These are phyloP conservation scores for Rhynchosporium graminicola DNA, from an alignment of 2,329 filamentous ascomycete species.

Conservation along the genomic window DNA sequence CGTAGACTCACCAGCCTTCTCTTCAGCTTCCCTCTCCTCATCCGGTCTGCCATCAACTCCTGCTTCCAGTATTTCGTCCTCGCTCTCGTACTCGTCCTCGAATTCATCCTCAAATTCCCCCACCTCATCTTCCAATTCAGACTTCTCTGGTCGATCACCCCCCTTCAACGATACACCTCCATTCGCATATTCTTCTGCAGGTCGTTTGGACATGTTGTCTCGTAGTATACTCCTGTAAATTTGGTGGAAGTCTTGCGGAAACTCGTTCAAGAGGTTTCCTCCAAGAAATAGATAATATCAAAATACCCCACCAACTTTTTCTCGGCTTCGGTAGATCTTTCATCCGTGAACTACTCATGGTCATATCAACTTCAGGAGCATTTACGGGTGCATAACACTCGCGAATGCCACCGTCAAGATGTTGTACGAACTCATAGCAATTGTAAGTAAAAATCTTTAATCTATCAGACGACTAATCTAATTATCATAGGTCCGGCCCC, in stretches of 20 bases:
- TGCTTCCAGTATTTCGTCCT: constrained; percentile 91
- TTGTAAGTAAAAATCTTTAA: constrained; percentile 59
- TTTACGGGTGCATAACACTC: neutral
- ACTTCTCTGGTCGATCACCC: constrained; percentile 62
- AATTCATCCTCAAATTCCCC: constrained; percentile 95
- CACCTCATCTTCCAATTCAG: constrained; percentile 66
- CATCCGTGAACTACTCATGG: constrained; percentile 9
- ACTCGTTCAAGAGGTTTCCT: constrained; percentile 24
- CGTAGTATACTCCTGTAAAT: neutral
- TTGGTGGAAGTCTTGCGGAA: neutral
- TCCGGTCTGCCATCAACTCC: constrained; percentile 92
- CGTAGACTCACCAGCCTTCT: constrained; percentile 62
- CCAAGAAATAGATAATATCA: constrained; percentile 20
- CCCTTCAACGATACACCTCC: constrained; percentile 57
- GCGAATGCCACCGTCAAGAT: constrained; percentile 53
- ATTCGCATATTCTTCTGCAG: constrained; percentile 51
- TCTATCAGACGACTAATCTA: constrained; percentile 22
- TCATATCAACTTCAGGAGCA: constrained; percentile 10
- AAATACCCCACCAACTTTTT: constrained; percentile 7
- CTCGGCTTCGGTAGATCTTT: constrained; percentile 5
- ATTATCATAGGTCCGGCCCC: constrained; percentile 76
- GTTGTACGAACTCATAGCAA: constrained; percentile 97
- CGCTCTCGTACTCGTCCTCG: constrained; percentile 86
- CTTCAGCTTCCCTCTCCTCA: constrained; percentile 87
- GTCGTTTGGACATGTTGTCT: constrained; percentile 56